Evolutionary conservation across 345 rosid genomes (phyloP).

Genomic region (Pistacia atlantica): DNA sequence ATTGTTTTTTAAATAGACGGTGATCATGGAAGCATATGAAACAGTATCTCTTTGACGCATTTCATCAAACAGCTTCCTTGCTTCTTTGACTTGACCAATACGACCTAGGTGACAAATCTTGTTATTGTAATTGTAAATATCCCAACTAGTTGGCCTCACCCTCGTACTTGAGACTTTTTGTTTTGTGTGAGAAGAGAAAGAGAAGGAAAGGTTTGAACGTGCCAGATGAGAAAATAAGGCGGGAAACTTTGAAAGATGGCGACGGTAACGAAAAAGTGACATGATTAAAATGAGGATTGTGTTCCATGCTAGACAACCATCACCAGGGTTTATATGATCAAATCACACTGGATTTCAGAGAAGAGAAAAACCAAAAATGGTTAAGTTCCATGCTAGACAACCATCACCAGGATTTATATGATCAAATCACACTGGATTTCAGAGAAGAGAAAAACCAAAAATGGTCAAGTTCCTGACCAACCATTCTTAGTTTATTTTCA

Average conservation of each 20-base stretch:
- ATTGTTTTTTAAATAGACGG: conserved; percentile 35
- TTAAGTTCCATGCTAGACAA: not conserved
- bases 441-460: not conserved
- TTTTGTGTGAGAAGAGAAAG: conserved; percentile 32
- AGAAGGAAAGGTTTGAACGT: conserved; percentile 24
- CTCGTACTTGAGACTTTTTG: conserved; percentile 1
- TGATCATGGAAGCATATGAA: conserved; percentile 47
- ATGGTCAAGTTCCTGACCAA: too few relatives aligned
- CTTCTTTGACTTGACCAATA: conserved; percentile 34
- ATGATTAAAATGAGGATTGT: not conserved
- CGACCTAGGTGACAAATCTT: conserved; percentile 34
- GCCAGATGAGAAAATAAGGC: not conserved
- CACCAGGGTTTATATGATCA: too few relatives aligned
- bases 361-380: not conserved
- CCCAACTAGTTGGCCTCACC: conserved; percentile 2
- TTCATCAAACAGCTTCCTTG: conserved; percentile 48
- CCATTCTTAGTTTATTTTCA: too few relatives aligned
- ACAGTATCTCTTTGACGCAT: conserved; percentile 39
- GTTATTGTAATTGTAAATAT: conserved; percentile 33
- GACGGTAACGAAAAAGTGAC: not conserved
- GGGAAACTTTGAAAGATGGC: conserved; percentile 10
- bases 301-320: not conserved
- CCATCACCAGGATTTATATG: not conserved
- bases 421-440: too few relatives aligned
- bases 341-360: too few relatives aligned